These are phyloP conservation scores for Aspergillus candidus DNA, from an alignment of 2,329 filamentous ascomycete genomes.

Conservation along the genomic window DNA sequence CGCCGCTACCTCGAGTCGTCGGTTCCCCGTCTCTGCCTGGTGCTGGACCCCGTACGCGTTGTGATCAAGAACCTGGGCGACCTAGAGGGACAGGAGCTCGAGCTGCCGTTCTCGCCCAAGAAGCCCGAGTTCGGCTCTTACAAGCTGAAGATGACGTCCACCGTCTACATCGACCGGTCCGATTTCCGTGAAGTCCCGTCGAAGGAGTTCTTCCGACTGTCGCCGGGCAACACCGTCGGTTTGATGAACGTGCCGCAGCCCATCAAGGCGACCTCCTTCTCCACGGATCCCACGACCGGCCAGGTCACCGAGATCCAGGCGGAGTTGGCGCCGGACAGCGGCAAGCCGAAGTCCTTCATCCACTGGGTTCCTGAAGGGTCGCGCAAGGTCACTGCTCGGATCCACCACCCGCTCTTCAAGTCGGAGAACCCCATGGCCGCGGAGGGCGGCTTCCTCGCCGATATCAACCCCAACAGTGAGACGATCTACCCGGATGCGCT, in stretches of 20 bases:
- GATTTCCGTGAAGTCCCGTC: constrained; percentile 69
- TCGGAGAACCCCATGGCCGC: constrained; percentile 73
- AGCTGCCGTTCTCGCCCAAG: constrained; percentile 73
- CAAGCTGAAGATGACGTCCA: constrained; percentile 62
- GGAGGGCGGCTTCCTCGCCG: constrained; percentile 72
- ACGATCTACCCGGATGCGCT: constrained; percentile 70
- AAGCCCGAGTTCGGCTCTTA: constrained; percentile 54
- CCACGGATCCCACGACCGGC: constrained; percentile 58
- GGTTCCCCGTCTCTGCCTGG: constrained; percentile 81
- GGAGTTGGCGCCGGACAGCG: constrained; percentile 60
- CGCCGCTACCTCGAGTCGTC: constrained; percentile 81
- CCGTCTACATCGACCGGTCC: constrained; percentile 74
- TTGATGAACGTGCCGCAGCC: constrained; percentile 65
- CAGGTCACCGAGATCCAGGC: constrained; percentile 62
- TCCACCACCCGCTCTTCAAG: constrained; percentile 80
- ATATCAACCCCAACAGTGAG: constrained; percentile 80
- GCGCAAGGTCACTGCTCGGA: constrained; percentile 63
- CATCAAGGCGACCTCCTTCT: constrained; percentile 62
- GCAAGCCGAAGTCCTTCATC: constrained; percentile 70
- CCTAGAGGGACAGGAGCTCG: constrained; percentile 60
- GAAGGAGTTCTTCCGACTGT: constrained; percentile 67
- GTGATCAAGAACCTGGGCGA: constrained; percentile 75
- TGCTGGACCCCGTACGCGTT: constrained; percentile 78
- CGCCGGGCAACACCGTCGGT: constrained; percentile 67
- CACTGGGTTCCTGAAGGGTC: constrained; percentile 73